phyloP scores from a whole-genome alignment of 2,329 filamentous ascomycete genomes.

The Scolecobasidium constrictum region DNA sequence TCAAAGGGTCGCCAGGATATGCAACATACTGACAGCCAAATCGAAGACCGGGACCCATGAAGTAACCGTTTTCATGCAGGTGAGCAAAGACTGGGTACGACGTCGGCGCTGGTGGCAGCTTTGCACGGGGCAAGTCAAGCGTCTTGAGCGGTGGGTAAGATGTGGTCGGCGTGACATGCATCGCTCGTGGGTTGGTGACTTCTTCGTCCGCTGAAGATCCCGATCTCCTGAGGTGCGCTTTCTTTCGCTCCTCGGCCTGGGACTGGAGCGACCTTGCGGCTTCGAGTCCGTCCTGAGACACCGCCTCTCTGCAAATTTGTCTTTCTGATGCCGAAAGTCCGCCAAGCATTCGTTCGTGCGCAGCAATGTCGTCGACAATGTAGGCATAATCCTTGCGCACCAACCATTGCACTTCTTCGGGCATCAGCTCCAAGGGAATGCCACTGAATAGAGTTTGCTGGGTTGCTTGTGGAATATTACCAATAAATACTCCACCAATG shows the following conservation, averaged over 20 bases:
- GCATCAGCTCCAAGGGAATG: conserved; percentile 77
- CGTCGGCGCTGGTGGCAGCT: conserved; percentile 27
- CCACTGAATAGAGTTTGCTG: conserved; percentile 93
- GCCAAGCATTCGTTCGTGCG: conserved; percentile 56
- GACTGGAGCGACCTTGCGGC: conserved; percentile 35
- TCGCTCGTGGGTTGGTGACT: conserved; percentile 12
- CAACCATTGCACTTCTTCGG: conserved; percentile 76
- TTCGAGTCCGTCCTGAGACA: conserved; percentile 44
- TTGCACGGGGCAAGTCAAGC: conserved; percentile 7
- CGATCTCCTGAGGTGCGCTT: conserved; percentile 37
- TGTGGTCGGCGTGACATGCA: conserved; percentile 32
- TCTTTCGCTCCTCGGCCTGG: conserved; percentile 39
- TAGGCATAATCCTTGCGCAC: conserved; percentile 67
- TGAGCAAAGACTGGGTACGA: conserved; percentile 71
- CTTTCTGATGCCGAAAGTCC: conserved; percentile 47
- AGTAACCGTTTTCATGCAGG: conserved; percentile 70
- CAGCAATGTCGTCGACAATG: conserved; percentile 66
- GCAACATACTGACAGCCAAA: conserved; percentile 93
- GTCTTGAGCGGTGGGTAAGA: conserved; percentile 9
- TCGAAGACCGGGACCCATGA: conserved; percentile 79
- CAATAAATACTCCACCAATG: conserved; percentile 77
- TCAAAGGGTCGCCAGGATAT: conserved; percentile 87
- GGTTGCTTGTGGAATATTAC: conserved; percentile 81
- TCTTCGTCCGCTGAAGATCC: conserved; percentile 12
- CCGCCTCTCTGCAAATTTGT: conserved; percentile 47